Conservation (phyloP, 1,139 yeast genomes). For the Pneumocystis jirovecii region DNA sequence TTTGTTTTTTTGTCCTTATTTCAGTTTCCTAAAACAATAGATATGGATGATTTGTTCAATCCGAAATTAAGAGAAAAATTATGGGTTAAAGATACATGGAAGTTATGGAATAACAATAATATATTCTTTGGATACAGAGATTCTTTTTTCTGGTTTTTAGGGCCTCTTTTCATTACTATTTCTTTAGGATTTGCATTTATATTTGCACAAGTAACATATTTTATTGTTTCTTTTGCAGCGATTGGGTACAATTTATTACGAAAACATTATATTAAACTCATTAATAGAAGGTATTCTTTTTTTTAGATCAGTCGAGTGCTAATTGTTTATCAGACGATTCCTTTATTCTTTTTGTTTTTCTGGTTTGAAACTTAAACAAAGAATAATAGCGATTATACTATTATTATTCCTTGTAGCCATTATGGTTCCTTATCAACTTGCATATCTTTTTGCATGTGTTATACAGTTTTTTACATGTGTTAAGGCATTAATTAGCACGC, state of each 20-base stretch:
- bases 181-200: slow-evolving; percentile 34
- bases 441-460: slow-evolving; percentile 43
- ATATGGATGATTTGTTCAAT: not conserved
- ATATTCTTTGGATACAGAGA: slow-evolving; percentile 59
- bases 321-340: not conserved
- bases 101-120: slow-evolving; percentile 23
- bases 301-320: not conserved
- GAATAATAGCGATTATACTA: slow-evolving; percentile 21
- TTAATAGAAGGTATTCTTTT: not conserved
- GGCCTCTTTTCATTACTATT: slow-evolving; percentile 41
- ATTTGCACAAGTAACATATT: slow-evolving; percentile 8
- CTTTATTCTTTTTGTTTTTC: not conserved
- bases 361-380: slow-evolving; percentile 6
- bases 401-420: slow-evolving; percentile 36
- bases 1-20: slow-evolving; percentile 23
- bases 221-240: not conserved
- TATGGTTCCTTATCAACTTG: slow-evolving; percentile 68
- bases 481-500: not conserved
- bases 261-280: not conserved
- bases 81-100: not conserved
- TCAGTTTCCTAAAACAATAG: slow-evolving; percentile 4
- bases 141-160: slow-evolving; percentile 39
- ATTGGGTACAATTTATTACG: not conserved
- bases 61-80: not conserved
- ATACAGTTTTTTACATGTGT: slow-evolving; percentile 24